Conservation (phyloP, 2,329 filamentous ascomycete genomes). For the Colletotrichum karsti region DNA sequence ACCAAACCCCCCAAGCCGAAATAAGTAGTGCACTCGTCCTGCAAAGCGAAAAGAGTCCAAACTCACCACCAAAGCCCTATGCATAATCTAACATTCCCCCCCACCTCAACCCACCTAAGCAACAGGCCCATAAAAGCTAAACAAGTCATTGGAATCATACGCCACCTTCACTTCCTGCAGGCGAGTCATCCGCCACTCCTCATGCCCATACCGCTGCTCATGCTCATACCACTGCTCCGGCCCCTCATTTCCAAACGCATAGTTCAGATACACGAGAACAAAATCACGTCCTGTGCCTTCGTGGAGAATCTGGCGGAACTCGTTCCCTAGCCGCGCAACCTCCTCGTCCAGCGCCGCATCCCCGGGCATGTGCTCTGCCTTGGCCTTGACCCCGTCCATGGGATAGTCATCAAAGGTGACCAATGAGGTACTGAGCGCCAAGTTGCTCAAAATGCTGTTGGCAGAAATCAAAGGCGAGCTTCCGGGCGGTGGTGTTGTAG, state of each 20-base stretch:
- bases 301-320: constrained; percentile 45
- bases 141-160: constrained; percentile 54
- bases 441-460: constrained; percentile 29
- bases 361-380: constrained; percentile 42
- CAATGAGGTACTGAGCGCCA: constrained; percentile 41
- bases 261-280: constrained; percentile 57
- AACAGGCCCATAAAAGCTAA: constrained; percentile 53
- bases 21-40: not conserved
- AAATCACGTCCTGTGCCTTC: constrained; percentile 40
- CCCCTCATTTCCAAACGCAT: constrained; percentile 56
- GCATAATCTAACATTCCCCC: not conserved
- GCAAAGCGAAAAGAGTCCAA: not conserved
- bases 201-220: constrained; percentile 54
- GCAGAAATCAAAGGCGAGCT: constrained; percentile 39
- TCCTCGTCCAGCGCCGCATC: constrained; percentile 40
- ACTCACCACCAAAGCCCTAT: not conserved
- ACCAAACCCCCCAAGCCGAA: not conserved
- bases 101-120: not conserved
- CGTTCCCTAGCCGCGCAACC: constrained; percentile 44
- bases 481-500: constrained; percentile 43
- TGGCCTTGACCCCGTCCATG: constrained; percentile 49
- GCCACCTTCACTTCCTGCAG: constrained; percentile 53
- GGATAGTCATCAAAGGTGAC: constrained; percentile 67
- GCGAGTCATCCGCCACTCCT: constrained; percentile 55
- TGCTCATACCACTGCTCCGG: constrained; percentile 52